Base-by-base conservation (phyloP, 345 rosid species). In the Acer yangbiense region DNA sequence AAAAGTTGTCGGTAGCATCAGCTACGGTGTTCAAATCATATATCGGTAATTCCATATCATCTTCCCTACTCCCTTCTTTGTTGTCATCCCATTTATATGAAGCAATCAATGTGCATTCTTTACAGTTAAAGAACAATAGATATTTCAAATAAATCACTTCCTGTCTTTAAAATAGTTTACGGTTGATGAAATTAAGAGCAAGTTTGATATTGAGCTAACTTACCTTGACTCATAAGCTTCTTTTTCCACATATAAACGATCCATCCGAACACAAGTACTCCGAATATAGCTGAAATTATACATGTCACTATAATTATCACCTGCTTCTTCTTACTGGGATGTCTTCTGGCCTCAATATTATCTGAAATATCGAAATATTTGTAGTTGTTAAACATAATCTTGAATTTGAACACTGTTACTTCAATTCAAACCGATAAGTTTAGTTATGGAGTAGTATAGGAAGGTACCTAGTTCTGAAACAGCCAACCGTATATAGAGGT, bases 381-480 rank as follows among this genome's bases (percentile, higher is more conserved):
- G 32, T 29, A 29, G 1, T 29, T 29, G 32, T 29, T 29, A 29
- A 29, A 29, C 32, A 29, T 29, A 29, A 29, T 29, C 32, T 29
- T 29, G 32, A 29, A 29, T 23, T 23, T 23, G 25, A 23, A 23
- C 35, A 29, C 35, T 29, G 35, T 29, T 29, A 29, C 35, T 29
- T 29, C 35, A 29, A 29, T 4, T 35, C 39, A 0, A 35, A 35
- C 39, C 39, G 6, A 35, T 4, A 35, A 35, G 39, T 35, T 35
- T 35, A 35, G 6, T 4, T 35, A 35, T 35, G 39, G 39, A 35
- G 39, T 35, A 4, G 6, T 4, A 35, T 3, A 20, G 69, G 29
- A 50, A 63, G 65, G 7, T 79, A 86, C 89, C 89, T 66, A 72
- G 61, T 55, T 86, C 87, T 20, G 87, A 75, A 41, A 83, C 79